Evolutionary conservation across 2,329 filamentous ascomycete species (phyloP), one percentile per base, ranked within the genome.

Genomic region (Epichloe coenophiala): DNA sequence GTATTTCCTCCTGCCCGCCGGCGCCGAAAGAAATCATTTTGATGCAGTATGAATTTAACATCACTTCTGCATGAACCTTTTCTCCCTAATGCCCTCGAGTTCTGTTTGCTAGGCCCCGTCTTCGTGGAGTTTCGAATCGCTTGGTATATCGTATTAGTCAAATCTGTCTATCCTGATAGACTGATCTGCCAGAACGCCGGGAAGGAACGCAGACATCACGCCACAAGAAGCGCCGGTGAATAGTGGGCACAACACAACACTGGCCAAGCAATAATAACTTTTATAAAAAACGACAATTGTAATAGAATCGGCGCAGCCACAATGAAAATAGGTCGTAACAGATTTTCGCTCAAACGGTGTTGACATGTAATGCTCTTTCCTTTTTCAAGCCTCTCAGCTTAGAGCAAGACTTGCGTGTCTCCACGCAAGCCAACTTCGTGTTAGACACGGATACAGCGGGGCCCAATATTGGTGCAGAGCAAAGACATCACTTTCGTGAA

Each of bases 261-360:
- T 52, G 43, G n/a, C 51, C 51, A 47, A 47, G 19, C 33, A 49
- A 49, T 45, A 52, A 49, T 43, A 52, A 46, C 46, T 52, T 52
- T 52, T 49, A 45, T 49, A 17, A 50, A 47, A 47, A 47, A 42
- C 15, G 27, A 49, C 46, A 46, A 45, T 38, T 43, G 46, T 46
- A 46, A 49, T 33, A 48, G 37, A 43, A 43, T 35, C 47, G 51
- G 51, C 47, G 38, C 38, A 37, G 47, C 50, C 46, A 45, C 17
- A 49, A 35, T 36, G 46, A 23, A 5, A 40, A 46, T 35, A 11
- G 12, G 43, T 52, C 47, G 43, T 47, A 45, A 51, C 43, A 38
- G 40, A 35, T 35, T 13, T 51, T 47, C 47, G 51, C 43, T 47
- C 37, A 39, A 43, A 41, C 33, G 9, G 43, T 47, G 38, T 49